Conservation (phyloP, 495 filamentous ascomycete species). For the Wilcoxina mikolae region DNA sequence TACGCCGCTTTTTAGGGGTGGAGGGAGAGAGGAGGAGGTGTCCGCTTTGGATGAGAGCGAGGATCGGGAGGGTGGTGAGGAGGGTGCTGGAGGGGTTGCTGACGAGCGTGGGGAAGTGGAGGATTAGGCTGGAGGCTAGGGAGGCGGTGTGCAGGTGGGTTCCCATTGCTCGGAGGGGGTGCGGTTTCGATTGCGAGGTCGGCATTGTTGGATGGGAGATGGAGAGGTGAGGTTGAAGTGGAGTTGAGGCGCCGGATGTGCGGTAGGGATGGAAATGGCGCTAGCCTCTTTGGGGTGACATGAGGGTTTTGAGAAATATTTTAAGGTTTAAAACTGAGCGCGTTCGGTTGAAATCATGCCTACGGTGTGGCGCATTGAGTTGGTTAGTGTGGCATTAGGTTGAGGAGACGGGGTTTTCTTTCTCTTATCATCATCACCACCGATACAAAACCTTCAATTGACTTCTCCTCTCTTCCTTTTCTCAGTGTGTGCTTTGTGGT, state of each 20-base stretch:
- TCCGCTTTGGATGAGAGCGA: constrained; percentile 48
- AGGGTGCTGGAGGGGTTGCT: constrained; percentile 55
- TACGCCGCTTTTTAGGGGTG: constrained; percentile 34
- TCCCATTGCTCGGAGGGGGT: constrained; percentile 36
- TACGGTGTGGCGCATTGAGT: not conserved
- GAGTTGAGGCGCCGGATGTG: not conserved
- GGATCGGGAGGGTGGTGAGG: constrained; percentile 41
- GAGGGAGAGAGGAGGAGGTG: constrained; percentile 66
- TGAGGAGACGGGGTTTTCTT: not conserved
- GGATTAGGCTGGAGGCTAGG: constrained; percentile 39
- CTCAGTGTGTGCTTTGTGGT: too few species aligned
- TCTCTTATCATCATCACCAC: too few species aligned
- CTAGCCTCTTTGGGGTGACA: too few species aligned
- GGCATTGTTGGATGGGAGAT: not conserved
- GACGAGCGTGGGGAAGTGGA: constrained; percentile 44
- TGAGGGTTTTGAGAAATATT: too few species aligned
- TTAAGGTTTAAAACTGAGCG: too few species aligned
- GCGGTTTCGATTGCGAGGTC: constrained; percentile 16
- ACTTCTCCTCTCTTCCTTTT: too few species aligned
- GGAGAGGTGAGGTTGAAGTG: constrained; percentile 1
- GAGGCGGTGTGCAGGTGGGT: constrained; percentile 51
- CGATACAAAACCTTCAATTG: too few species aligned
- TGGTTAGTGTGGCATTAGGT: not conserved
- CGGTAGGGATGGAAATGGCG: not conserved
- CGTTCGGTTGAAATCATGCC: not conserved